Conservation (phyloP, 2,329 filamentous ascomycete species). For the Pestalotiopsis sp. region DNA sequence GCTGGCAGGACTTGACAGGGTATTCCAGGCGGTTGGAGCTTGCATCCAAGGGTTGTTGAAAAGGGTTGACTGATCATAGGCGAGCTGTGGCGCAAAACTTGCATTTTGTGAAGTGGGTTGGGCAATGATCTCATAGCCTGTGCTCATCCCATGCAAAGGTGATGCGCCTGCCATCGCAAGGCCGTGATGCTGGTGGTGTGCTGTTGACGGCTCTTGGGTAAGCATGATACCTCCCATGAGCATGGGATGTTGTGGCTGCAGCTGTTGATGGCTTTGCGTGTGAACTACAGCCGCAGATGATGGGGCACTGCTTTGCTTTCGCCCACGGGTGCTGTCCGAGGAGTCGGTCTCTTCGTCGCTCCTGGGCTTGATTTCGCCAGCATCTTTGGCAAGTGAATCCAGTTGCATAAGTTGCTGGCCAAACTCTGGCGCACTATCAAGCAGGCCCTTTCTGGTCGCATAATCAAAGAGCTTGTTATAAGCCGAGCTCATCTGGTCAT, state of each 20-base stretch:
- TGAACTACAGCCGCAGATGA: conserved; percentile 2
- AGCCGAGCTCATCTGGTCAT: conserved; percentile 72
- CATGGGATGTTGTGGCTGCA: neutral
- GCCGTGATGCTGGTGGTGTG: conserved; percentile 4
- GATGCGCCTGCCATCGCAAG: neutral
- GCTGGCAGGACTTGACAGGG: conserved; percentile 47
- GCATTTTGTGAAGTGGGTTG: conserved; percentile 53
- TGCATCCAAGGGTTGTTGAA: conserved; percentile 21
- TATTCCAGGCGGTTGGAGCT: conserved; percentile 31
- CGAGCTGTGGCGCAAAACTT: conserved; percentile 47
- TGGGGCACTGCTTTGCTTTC: conserved; percentile 7
- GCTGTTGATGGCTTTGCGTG: neutral
- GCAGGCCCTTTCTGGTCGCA: conserved; percentile 55
- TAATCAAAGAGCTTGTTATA: conserved; percentile 69
- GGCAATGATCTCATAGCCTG: conserved; percentile 49
- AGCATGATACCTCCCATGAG: conserved; percentile 29
- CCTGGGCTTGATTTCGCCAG: conserved; percentile 30
- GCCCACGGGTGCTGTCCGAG: conserved; percentile 21
- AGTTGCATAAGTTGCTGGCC: conserved; percentile 61
- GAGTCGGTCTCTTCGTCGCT: conserved; percentile 27
- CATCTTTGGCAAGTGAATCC: conserved; percentile 51
- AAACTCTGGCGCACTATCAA: conserved; percentile 57
- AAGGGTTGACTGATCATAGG: conserved; percentile 22
- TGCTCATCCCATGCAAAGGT: conserved; percentile 12
- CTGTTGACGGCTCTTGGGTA: conserved; percentile 20